phyloP scores from a whole-genome alignment of 805 yeast genomes.

The Ogataea paradorogensis region DNA sequence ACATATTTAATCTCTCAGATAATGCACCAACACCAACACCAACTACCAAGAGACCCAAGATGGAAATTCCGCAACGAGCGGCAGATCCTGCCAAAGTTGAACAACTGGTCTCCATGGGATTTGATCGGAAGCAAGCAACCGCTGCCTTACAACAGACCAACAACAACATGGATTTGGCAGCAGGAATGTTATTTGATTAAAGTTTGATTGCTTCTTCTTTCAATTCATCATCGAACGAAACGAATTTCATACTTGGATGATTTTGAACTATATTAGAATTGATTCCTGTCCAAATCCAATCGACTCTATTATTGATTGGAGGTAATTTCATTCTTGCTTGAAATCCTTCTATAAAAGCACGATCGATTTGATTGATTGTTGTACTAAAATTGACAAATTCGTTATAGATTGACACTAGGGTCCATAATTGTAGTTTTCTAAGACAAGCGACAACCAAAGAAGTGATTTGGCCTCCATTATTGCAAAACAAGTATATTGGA shows the following conservation, averaged over 20 bases:
- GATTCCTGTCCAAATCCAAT: conserved; percentile 68
- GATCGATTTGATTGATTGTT: conserved; percentile 76
- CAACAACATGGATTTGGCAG: conserved; percentile 86
- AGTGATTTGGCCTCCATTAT: conserved; percentile 86
- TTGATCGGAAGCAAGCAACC: conserved; percentile 59
- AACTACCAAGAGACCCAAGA: conserved; percentile 22
- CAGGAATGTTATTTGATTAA: conserved; percentile 59
- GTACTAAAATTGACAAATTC: conserved; percentile 79
- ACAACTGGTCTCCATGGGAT: conserved; percentile 67
- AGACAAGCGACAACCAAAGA: conserved; percentile 83
- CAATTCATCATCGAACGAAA: conserved; percentile 20
- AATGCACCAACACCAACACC: conserved; percentile 17
- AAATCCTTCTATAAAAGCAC: conserved; percentile 80
- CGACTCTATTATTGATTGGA: conserved; percentile 38
- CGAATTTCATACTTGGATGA: conserved; percentile 48
- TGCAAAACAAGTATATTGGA: conserved; percentile 82
- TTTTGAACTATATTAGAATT: conserved; percentile 53
- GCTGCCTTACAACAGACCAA: conserved; percentile 61
- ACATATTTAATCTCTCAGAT: conserved; percentile 25
- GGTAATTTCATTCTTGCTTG: conserved; percentile 61
- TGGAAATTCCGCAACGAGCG: conserved; percentile 21
- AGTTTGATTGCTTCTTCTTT: conserved; percentile 20
- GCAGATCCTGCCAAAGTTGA: conserved; percentile 32
- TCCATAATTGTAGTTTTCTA: conserved; percentile 83
- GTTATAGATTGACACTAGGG: conserved; percentile 78